These are phyloP conservation scores for Amylocystis lapponica DNA, from an alignment of 768 basidiomycete species.

Conservation along the genomic window DNA sequence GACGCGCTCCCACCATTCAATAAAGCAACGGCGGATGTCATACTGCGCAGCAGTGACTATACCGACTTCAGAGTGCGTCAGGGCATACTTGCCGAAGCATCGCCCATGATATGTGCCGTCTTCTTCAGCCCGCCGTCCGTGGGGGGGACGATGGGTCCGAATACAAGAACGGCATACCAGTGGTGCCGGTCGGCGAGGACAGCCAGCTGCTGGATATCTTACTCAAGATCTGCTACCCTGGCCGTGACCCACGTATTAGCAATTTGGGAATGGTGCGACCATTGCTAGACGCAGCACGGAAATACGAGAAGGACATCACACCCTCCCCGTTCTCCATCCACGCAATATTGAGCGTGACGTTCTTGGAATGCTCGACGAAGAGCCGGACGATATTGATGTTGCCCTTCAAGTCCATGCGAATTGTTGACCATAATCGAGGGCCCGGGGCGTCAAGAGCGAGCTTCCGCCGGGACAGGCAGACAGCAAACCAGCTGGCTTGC, in stretches of 20 bases:
- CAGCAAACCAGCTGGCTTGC: background rate
- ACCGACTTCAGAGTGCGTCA: constrained; percentile 20
- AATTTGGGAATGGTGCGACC: background rate
- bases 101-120: constrained; percentile 47
- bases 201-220: constrained; percentile 17
- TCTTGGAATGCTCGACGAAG: background rate
- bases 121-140: constrained; percentile 24
- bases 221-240: constrained; percentile 30
- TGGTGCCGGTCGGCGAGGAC: constrained; percentile 12
- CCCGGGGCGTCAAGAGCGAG: background rate
- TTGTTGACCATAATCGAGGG: background rate
- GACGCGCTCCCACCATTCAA: constrained; percentile 30
- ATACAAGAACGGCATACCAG: background rate
- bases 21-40: constrained; percentile 22
- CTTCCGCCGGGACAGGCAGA: background rate
- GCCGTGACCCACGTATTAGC: constrained; percentile 13
- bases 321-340: no score
- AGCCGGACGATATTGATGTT: background rate
- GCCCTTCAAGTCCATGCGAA: background rate
- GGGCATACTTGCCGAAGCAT: constrained; percentile 19
- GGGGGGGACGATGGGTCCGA: no score
- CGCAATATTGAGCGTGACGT: background rate
- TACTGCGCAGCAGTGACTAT: constrained; percentile 20
- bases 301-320: constrained; percentile 14
- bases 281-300: constrained; percentile 21